Conservation (phyloP, 768 basidiomycete genomes). For the Russula abietina region DNA sequence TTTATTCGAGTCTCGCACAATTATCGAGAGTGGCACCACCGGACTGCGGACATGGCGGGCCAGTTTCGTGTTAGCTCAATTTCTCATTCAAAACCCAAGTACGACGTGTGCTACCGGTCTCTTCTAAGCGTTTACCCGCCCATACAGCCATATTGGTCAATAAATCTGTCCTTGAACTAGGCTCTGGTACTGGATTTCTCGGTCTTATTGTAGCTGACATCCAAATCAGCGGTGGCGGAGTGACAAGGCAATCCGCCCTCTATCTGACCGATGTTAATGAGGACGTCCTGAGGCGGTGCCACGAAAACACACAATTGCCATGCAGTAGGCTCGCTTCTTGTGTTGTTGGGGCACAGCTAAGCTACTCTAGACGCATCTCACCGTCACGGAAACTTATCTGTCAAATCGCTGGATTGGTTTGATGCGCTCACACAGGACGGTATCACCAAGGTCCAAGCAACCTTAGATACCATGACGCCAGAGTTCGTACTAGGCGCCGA, state of each 20-base stretch:
- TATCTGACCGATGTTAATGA: constrained; percentile 59
- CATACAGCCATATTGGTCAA: constrained; percentile 38
- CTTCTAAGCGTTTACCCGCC: not conserved
- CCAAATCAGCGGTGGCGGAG: constrained; percentile 36
- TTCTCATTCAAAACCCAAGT: constrained; percentile 55
- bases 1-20: constrained; percentile 65
- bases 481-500: constrained; percentile 71
- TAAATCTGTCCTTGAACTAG: constrained; percentile 61
- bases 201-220: constrained; percentile 56
- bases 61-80: constrained; percentile 58
- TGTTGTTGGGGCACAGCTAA: not conserved
- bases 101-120: constrained; percentile 2
- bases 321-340: constrained; percentile 50
- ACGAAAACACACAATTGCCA: constrained; percentile 49
- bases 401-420: constrained; percentile 58
- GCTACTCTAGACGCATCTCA: constrained; percentile 48
- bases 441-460: constrained; percentile 25
- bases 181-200: constrained; percentile 71
- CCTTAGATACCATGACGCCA: constrained; percentile 41
- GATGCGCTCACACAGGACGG: constrained; percentile 41
- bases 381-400: constrained; percentile 41
- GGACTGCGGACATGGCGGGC: constrained; percentile 78
- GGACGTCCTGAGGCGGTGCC: constrained; percentile 55
- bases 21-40: constrained; percentile 71
- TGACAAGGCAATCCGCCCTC: constrained; percentile 7